Evolutionary conservation across 495 filamentous ascomycete genomes (phyloP).

Genomic region (Parathielavia hyrcaniae): DNA sequence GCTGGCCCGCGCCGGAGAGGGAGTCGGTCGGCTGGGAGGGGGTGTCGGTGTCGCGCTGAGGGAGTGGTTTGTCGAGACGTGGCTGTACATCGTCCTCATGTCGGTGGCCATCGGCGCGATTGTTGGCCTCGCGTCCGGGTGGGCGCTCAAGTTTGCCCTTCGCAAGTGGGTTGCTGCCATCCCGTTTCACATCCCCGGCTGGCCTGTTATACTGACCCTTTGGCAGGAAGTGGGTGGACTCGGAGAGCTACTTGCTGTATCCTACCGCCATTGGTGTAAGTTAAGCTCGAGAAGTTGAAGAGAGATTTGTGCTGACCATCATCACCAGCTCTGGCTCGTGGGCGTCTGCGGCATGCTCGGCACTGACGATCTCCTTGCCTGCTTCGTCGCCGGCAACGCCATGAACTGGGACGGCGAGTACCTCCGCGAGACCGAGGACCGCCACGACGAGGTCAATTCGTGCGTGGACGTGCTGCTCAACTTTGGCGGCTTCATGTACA

Average conservation of each 20-base stretch:
- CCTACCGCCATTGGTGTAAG: conserved; percentile 70
- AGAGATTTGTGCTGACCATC: neutral
- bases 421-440: conserved; percentile 68
- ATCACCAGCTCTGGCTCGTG: conserved; percentile 55
- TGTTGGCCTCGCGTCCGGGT: conserved; percentile 60
- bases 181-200: neutral
- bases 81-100: conserved; percentile 69
- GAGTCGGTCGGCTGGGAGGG: conserved; percentile 37
- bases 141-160: conserved; percentile 47
- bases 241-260: conserved; percentile 80
- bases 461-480: conserved; percentile 73
- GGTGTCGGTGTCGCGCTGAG: conserved; percentile 64
- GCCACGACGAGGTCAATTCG: conserved; percentile 69
- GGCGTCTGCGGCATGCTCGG: conserved; percentile 79
- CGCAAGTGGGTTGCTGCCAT: conserved; percentile 7
- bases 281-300: neutral
- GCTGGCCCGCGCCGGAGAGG: conserved; percentile 42
- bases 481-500: conserved; percentile 78
- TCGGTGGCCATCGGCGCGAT: conserved; percentile 64
- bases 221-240: conserved; percentile 64
- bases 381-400: conserved; percentile 81
- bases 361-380: conserved; percentile 84
- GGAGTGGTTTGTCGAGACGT: conserved; percentile 77
- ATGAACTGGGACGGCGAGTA: conserved; percentile 87
- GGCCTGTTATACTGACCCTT: conserved; percentile 16